Evolutionary conservation across 1,139 yeast species (phyloP).

Genomic region (Suhomyces choctaworum): DNA sequence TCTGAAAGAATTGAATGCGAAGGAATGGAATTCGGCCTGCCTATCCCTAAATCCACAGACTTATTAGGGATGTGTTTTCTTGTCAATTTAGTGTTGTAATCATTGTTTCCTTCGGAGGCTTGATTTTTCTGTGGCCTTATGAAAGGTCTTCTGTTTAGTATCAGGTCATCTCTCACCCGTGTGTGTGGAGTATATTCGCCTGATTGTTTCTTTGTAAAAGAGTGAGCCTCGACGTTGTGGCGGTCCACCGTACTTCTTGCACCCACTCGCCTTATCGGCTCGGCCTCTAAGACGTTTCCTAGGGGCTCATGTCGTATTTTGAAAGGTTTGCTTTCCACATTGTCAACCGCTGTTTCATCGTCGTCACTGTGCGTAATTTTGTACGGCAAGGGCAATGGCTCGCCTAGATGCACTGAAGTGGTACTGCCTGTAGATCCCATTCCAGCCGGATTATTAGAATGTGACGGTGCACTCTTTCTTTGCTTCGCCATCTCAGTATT

Average conservation of each 20-base stretch:
- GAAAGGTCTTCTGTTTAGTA: too few relatives aligned
- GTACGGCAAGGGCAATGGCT: constrained; percentile 41
- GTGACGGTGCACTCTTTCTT: constrained; percentile 7
- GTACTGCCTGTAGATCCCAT: background rate
- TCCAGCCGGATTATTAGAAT: background rate
- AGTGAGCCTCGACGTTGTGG: background rate
- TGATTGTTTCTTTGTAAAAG: constrained; percentile 3
- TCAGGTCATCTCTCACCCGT: too few relatives aligned
- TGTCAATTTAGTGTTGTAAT: background rate
- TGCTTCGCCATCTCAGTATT: constrained; percentile 8
- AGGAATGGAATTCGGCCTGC: background rate
- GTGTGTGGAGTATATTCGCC: background rate
- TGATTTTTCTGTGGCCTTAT: background rate
- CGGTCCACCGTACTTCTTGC: background rate
- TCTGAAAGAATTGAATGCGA: background rate
- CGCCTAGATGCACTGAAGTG: constrained; percentile 24
- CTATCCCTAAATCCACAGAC: background rate
- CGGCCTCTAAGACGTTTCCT: constrained; percentile 1
- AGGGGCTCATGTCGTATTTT: constrained; percentile 7
- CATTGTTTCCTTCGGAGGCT: background rate
- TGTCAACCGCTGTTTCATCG: constrained; percentile 22
- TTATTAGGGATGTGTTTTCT: background rate
- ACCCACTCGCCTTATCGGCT: too few relatives aligned
- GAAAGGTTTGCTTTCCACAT: constrained; percentile 11
- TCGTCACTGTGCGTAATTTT: constrained; percentile 18